Conservation (phyloP, 352 stramenopile species). For the Pythium grandisporangium region DNA sequence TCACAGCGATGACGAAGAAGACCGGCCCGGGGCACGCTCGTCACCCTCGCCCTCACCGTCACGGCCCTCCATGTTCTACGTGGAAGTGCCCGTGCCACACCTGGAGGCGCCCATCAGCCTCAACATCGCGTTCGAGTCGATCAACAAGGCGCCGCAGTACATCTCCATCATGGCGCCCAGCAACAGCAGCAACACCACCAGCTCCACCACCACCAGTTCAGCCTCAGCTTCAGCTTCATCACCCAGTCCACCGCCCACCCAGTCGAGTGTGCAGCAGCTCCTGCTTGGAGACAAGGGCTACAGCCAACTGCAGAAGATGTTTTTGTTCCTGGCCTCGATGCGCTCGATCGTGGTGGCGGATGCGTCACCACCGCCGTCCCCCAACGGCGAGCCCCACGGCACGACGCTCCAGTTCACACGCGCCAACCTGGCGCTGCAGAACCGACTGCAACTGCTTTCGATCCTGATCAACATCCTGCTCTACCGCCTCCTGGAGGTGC, state of each 20-base stretch:
- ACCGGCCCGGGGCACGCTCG: no score
- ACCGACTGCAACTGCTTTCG: conserved; percentile 75
- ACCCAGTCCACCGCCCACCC: no score
- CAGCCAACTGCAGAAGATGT: conserved; percentile 84
- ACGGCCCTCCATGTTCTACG: conserved; percentile 80
- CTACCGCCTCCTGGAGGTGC: conserved; percentile 69
- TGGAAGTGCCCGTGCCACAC: conserved; percentile 68
- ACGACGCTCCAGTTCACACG: conserved; percentile 32
- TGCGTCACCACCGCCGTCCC: background rate
- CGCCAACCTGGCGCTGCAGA: conserved; percentile 69
- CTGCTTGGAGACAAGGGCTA: conserved; percentile 82
- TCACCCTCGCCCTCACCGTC: conserved; percentile 22
- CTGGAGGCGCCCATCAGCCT: conserved; percentile 62
- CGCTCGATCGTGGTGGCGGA: conserved; percentile 58
- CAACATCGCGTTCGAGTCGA: conserved; percentile 78
- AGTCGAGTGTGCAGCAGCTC: conserved; percentile 51
- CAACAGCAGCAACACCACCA: conserved; percentile 8
- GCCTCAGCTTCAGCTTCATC: no score
- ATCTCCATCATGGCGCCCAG: conserved; percentile 57
- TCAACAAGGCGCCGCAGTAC: conserved; percentile 71
- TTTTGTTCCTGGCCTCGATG: conserved; percentile 75
- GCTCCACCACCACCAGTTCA: no score
- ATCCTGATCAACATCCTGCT: conserved; percentile 79
- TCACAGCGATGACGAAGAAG: conserved; percentile 27
- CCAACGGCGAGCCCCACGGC: conserved; percentile 3